Conservation (phyloP, 1,284 basidiomycete species). For the Acaromyces ingoldii region DNA sequence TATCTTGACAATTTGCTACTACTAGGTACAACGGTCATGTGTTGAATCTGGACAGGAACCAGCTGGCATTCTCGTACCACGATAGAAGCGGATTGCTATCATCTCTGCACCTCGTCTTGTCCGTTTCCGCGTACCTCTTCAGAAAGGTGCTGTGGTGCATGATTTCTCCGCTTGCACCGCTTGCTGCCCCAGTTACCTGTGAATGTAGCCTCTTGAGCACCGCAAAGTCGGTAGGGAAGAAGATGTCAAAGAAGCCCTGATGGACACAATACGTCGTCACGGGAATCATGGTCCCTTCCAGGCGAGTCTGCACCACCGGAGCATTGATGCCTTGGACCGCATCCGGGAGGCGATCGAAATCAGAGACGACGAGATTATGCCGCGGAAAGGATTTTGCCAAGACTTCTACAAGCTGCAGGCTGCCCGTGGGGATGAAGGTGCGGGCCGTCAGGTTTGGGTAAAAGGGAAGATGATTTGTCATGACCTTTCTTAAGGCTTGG, state of each 20-base stretch:
- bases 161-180: not conserved
- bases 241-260: constrained; percentile 97
- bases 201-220: constrained; percentile 55
- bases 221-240: constrained; percentile 93
- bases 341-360: constrained; percentile 84
- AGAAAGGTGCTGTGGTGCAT: constrained; percentile 71
- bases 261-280: constrained; percentile 85
- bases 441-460: constrained; percentile 83
- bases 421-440: constrained; percentile 87
- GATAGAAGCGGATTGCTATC: constrained; percentile 82
- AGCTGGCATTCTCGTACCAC: constrained; percentile 81
- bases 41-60: constrained; percentile 49
- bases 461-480: constrained; percentile 55
- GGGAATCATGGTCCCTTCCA: constrained; percentile 70
- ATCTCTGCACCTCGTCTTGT: constrained; percentile 63
- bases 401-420: constrained; percentile 76
- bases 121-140: constrained; percentile 70
- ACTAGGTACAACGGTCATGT: no score
- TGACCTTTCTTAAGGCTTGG: constrained; percentile 49
- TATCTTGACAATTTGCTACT: no score
- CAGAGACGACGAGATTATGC: constrained; percentile 84
- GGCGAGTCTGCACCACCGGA: constrained; percentile 93
- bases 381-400: constrained; percentile 81
- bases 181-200: constrained; percentile 12
- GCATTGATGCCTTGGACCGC: constrained; percentile 75